phyloP scores from a whole-genome alignment of 352 stramenopile genomes.

The Pythium monospermum region DNA sequence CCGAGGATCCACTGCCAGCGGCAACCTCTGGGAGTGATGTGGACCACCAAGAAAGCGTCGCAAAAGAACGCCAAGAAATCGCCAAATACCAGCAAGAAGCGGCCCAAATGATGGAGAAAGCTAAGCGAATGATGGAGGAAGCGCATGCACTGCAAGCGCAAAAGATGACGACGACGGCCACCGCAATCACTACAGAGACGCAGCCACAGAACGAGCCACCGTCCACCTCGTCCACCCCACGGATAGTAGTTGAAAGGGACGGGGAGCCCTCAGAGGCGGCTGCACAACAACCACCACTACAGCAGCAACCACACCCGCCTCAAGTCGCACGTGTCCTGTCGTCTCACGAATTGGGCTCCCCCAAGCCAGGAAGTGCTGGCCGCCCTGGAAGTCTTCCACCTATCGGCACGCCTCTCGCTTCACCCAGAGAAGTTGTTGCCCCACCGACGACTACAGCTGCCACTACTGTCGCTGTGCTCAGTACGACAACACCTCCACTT shows the following conservation, averaged over 20 bases:
- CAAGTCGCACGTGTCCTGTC: constrained; percentile 8
- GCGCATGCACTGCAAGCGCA: constrained; percentile 38
- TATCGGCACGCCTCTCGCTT: not conserved
- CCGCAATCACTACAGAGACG: constrained; percentile 19
- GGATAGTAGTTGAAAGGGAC: no score
- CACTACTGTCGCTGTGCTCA: constrained; percentile 1
- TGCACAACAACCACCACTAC: constrained; percentile 11
- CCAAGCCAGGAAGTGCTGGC: constrained; percentile 18
- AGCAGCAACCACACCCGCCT: constrained; percentile 4
- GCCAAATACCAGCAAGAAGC: constrained; percentile 60
- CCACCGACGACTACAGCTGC: not conserved
- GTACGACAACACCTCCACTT: no score
- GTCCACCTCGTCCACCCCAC: no score
- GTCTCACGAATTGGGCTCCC: constrained; percentile 9
- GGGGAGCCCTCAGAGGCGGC: no score
- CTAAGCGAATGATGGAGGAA: constrained; percentile 76
- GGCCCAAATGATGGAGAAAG: constrained; percentile 57
- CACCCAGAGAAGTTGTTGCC: not conserved
- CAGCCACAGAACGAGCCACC: no score
- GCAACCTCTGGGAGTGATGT: no score
- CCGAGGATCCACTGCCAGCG: constrained; percentile 6
- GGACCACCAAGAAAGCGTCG: constrained; percentile 9
- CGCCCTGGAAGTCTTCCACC: constrained; percentile 13
- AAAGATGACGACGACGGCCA: constrained; percentile 14
- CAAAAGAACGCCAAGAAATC: constrained; percentile 63